Conservation (phyloP, 305 asterid species). For the Caryopteris hybrid region DNA sequence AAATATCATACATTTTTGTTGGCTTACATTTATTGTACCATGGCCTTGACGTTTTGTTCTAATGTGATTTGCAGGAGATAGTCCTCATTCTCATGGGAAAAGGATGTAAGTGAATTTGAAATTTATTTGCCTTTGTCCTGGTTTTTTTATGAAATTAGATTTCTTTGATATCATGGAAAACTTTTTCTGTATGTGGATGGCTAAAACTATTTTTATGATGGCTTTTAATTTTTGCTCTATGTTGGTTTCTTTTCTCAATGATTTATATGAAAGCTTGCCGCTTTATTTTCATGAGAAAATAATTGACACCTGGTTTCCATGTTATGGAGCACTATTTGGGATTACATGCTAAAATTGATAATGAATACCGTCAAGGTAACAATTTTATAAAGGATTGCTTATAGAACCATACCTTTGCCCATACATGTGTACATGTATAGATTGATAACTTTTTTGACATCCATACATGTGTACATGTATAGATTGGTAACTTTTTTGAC, state of each 20-base stretch:
- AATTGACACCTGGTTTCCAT: neutral
- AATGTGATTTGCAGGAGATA: slow-evolving; percentile 50
- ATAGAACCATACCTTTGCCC: neutral
- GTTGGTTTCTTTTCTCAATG: neutral
- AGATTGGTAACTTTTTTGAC: neutral
- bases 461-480: neutral
- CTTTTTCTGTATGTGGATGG: slow-evolving; percentile 3
- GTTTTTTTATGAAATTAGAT: neutral
- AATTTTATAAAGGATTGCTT: neutral
- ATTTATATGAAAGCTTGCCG: neutral
- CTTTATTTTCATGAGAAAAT: neutral
- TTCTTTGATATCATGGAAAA: neutral
- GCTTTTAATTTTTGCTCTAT: neutral
- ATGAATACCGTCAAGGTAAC: neutral
- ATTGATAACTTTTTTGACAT: neutral
- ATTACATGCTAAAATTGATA: neutral
- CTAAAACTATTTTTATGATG: neutral
- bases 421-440: neutral
- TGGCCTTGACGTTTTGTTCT: slow-evolving; percentile 20
- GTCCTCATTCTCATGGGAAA: slow-evolving; percentile 45
- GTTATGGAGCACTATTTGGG: slow-evolving; percentile 5
- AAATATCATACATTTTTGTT: slow-evolving; percentile 8
- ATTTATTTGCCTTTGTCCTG: neutral
- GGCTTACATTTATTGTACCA: neutral
- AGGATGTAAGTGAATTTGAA: slow-evolving; percentile 46